Evolutionary conservation across 257 asterid species (phyloP).

Genomic region (Salvia splendens): DNA sequence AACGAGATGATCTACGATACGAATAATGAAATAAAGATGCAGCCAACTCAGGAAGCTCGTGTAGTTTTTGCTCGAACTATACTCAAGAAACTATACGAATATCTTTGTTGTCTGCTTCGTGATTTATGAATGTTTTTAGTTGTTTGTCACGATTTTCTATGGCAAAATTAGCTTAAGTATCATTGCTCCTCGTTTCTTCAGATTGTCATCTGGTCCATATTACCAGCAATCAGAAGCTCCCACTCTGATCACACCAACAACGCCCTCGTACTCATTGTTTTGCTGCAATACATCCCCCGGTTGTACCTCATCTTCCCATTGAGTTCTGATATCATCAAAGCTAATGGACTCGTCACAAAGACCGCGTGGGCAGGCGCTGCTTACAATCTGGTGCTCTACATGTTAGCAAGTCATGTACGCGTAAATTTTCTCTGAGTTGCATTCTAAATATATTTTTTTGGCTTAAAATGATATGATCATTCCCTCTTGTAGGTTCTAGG

Average conservation of each 20-base stretch:
- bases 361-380: constrained; percentile 97
- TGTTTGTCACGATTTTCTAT: background rate
- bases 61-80: background rate
- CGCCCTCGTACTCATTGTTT: constrained; percentile 60
- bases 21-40: too few relatives aligned
- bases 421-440: background rate
- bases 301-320: constrained; percentile 79
- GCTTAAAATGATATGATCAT: constrained; percentile 10
- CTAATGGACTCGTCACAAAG: constrained; percentile 84
- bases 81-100: background rate
- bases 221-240: constrained; percentile 79
- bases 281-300: constrained; percentile 73
- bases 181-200: constrained; percentile 36
- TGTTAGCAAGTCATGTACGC: constrained; percentile 88
- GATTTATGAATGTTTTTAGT: background rate
- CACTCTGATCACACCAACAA: constrained; percentile 82
- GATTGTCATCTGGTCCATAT: constrained; percentile 83
- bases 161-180: background rate
- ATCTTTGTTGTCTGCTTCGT: background rate
- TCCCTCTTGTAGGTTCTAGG: constrained; percentile 60
- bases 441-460: background rate
- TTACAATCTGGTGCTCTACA: constrained; percentile 72
- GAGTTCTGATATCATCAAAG: constrained; percentile 79
- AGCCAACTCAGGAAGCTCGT: background rate
- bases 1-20: too few relatives aligned